Evolutionary conservation across 768 basidiomycete species (phyloP).

Genomic region (Chalciporus pseudorubinellus): DNA sequence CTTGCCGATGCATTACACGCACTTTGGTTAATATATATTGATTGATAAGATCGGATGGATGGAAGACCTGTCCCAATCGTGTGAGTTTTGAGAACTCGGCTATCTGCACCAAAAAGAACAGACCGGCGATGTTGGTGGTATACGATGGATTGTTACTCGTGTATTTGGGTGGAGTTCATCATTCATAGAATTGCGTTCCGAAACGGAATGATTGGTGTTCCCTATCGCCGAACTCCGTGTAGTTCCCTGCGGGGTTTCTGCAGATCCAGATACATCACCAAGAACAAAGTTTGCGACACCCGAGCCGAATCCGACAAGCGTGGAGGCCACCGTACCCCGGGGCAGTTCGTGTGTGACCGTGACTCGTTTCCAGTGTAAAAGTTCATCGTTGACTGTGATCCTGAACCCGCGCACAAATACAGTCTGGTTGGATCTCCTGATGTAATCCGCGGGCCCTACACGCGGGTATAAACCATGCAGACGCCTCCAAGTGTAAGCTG

Average conservation of each 20-base stretch:
- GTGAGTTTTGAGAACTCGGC: background rate
- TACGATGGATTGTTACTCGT: background rate
- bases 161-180: no score
- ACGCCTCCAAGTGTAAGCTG: background rate
- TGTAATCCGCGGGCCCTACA: background rate
- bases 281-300: background rate
- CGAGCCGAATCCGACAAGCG: background rate
- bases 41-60: slow-evolving; percentile 10
- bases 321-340: background rate
- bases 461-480: background rate
- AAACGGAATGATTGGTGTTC: background rate
- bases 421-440: slow-evolving; percentile 2
- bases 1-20: no score
- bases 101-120: background rate
- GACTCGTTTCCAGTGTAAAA: background rate
- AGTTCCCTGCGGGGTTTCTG: background rate
- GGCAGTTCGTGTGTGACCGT: background rate
- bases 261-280: background rate
- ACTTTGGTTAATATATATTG: slow-evolving; percentile 2
- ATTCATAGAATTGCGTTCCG: background rate
- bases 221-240: background rate
- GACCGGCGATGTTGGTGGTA: background rate
- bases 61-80: background rate
- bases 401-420: slow-evolving; percentile 15
- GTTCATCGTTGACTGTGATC: background rate